Evolutionary conservation across 495 filamentous ascomycete genomes (phyloP).

Genomic region (Xylaria bambusicola): DNA sequence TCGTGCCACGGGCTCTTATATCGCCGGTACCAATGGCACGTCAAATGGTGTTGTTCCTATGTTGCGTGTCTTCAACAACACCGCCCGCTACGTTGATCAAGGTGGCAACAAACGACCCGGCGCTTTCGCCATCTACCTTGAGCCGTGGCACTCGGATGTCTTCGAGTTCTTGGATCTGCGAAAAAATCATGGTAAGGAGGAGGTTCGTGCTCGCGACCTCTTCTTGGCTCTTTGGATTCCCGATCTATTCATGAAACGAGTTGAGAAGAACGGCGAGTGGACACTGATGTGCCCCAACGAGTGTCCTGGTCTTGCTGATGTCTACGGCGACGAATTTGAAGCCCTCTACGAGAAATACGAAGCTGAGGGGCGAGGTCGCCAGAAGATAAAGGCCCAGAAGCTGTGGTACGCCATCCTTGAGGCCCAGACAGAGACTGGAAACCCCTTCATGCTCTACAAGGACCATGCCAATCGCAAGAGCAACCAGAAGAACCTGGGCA

Average conservation of each 20-base stretch:
- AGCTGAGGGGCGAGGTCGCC: constrained; percentile 81
- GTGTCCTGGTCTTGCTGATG: constrained; percentile 89
- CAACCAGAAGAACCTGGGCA: constrained; percentile 99
- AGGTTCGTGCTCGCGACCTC: constrained; percentile 92
- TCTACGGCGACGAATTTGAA: constrained; percentile 97
- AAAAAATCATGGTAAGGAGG: constrained; percentile 99
- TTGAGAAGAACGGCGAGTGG: constrained; percentile 93
- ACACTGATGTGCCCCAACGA: constrained; percentile 97
- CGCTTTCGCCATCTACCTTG: constrained; percentile 98
- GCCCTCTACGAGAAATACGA: constrained; percentile 94
- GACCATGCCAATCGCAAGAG: constrained; percentile 97
- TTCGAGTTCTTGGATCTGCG: constrained; percentile 96
- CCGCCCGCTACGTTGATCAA: constrained; percentile 96
- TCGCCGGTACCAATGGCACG: constrained; percentile 93
- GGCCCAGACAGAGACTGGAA: constrained; percentile 97
- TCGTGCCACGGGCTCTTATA: constrained; percentile 95
- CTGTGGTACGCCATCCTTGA: constrained; percentile 98
- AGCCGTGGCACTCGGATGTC: constrained; percentile 98
- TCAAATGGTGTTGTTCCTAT: constrained; percentile 98
- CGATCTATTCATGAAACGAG: constrained; percentile 99
- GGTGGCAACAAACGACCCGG: constrained; percentile 99
- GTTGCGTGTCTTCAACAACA: constrained; percentile 99
- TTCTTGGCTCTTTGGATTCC: constrained; percentile 99
- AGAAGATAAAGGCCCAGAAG: constrained; percentile 95
- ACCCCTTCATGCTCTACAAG: constrained; percentile 99